Conservation (phyloP, 2,329 filamentous ascomycete genomes). For the Lachnellula occidentalis region DNA sequence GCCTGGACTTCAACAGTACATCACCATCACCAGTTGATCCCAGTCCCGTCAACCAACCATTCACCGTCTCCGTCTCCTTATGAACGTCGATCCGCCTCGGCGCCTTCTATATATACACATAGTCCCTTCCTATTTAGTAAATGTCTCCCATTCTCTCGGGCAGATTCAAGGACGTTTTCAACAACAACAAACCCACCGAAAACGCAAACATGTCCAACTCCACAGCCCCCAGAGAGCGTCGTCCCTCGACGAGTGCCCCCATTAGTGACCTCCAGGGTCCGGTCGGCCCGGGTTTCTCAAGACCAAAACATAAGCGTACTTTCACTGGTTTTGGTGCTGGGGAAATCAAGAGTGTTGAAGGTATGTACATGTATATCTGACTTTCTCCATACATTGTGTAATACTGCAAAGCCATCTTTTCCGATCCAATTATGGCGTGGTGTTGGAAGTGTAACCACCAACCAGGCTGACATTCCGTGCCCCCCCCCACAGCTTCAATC, state of each 20-base stretch:
- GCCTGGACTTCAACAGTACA: neutral
- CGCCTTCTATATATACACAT: too few species aligned
- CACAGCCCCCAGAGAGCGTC: conserved; percentile 58
- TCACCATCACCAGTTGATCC: too few species aligned
- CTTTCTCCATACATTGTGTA: neutral
- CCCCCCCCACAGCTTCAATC: conserved; percentile 56
- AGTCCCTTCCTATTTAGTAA: neutral
- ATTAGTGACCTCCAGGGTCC: conserved; percentile 82
- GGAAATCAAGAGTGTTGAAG: conserved; percentile 92
- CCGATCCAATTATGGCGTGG: neutral
- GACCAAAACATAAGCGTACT: conserved; percentile 97
- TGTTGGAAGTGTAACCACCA: neutral
- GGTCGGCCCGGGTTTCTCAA: conserved; percentile 76
- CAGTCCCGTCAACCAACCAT: neutral
- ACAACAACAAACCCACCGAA: neutral
- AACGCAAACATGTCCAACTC: conserved; percentile 17
- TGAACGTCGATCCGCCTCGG: neutral
- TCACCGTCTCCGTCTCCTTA: neutral
- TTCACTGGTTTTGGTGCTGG: conserved; percentile 84
- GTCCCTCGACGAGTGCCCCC: conserved; percentile 74
- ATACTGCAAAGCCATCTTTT: neutral
- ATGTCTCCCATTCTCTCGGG: neutral
- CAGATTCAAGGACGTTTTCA: neutral
- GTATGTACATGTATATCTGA: conserved; percentile 42
- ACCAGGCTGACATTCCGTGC: conserved; percentile 2